A percentile compares a stretch with the other conserved stretches of the same genome.
These are phyloP conservation scores for Raphanus raphanistrum DNA, from an alignment of 345 rosid genomes.

Conservation along the genomic window DNA sequence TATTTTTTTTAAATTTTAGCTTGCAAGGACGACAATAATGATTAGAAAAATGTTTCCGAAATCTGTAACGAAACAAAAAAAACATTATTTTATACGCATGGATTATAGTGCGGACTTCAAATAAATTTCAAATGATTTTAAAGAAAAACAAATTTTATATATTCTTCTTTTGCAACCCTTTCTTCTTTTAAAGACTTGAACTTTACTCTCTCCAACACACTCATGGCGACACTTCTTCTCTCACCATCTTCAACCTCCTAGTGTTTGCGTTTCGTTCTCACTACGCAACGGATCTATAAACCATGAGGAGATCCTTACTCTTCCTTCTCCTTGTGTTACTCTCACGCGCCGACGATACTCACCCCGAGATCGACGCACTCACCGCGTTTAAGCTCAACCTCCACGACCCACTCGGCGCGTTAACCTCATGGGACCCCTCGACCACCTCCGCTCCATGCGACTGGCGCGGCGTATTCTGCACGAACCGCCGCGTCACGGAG, in stretches of 20 bases:
- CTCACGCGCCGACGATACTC: conserved; percentile 39
- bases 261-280: background rate
- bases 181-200: conserved; percentile 8
- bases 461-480: conserved; percentile 82
- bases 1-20: background rate
- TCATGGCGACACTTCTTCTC: conserved; percentile 37
- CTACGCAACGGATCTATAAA: conserved; percentile 7
- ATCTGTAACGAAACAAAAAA: conserved; percentile 4
- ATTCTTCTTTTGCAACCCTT: background rate
- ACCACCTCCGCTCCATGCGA: conserved; percentile 82
- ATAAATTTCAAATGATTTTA: conserved; percentile 19
- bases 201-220: conserved; percentile 39
- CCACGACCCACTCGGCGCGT: conserved; percentile 71
- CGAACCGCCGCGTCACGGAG: conserved; percentile 58
- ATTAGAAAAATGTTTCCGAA: conserved; percentile 34
- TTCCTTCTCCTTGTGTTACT: conserved; percentile 9
- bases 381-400: conserved; percentile 69
- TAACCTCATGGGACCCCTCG: conserved; percentile 73
- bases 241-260: conserved; percentile 14
- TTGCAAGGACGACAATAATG: conserved; percentile 36
- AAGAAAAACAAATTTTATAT: conserved; percentile 6
- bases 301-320: conserved; percentile 15
- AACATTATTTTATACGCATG: conserved; percentile 7
- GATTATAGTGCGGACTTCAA: conserved; percentile 39
- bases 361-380: conserved; percentile 69